phyloP scores from a whole-genome alignment of 352 stramenopile species.

The Blastocystis sp. region DNA sequence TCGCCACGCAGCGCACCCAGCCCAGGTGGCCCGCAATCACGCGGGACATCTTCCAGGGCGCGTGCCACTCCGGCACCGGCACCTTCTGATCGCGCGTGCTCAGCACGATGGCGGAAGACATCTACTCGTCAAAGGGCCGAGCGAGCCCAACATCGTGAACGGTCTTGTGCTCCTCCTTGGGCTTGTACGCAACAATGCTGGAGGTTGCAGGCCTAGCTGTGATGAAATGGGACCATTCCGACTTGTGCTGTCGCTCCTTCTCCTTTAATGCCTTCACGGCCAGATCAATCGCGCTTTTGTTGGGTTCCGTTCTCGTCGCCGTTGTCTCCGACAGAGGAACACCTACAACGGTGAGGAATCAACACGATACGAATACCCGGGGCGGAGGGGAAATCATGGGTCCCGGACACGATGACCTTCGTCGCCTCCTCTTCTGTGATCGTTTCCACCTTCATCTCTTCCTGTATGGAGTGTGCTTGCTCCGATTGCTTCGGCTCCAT shows the following conservation, averaged over 20 bases:
- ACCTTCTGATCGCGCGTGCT: constrained; percentile 73
- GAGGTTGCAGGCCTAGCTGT: background rate
- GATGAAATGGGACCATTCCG: background rate
- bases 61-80: constrained; percentile 94
- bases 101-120: background rate
- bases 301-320: constrained; percentile 15
- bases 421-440: constrained; percentile 56
- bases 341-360: background rate
- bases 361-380: background rate
- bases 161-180: constrained; percentile 8
- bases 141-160: background rate
- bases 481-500: too few relatives aligned
- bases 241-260: constrained; percentile 26
- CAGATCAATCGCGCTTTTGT: constrained; percentile 45
- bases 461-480: background rate
- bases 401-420: constrained; percentile 40
- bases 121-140: background rate
- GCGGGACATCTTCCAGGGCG: constrained; percentile 93
- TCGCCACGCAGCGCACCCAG: constrained; percentile 92
- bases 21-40: constrained; percentile 84
- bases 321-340: constrained; percentile 25
- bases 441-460: constrained; percentile 48
- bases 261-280: constrained; percentile 44
- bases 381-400: constrained; percentile 34
- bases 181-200: constrained; percentile 29